phyloP scores from a whole-genome alignment of 108 stramenopile species.

The Discostella stelligeroides region DNA sequence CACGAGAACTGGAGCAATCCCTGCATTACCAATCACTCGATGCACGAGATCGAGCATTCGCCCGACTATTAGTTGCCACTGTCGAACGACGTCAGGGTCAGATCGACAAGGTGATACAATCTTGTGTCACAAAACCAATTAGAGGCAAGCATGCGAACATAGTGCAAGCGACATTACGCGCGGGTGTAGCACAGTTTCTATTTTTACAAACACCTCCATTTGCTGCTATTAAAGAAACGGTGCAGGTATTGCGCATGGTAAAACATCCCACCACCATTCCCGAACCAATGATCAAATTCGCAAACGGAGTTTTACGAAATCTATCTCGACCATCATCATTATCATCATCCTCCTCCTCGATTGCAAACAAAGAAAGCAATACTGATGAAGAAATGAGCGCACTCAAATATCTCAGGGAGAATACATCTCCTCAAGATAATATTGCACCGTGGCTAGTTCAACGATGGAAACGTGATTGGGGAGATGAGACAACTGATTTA shows the following conservation, averaged over 20 bases:
- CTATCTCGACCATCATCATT: slow-evolving; percentile 38
- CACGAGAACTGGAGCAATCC: slow-evolving; percentile 58
- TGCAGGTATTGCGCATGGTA: slow-evolving; percentile 66
- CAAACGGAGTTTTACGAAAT: slow-evolving; percentile 75
- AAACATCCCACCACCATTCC: slow-evolving; percentile 33
- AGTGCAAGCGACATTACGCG: slow-evolving; percentile 58
- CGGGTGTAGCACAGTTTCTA: slow-evolving; percentile 76
- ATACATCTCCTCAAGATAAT: slow-evolving; percentile 60
- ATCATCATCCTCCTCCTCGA: not conserved
- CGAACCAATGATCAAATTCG: slow-evolving; percentile 76
- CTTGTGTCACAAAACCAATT: slow-evolving; percentile 29
- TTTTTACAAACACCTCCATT: slow-evolving; percentile 65
- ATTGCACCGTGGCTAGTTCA: slow-evolving; percentile 64
- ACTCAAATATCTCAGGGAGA: slow-evolving; percentile 35
- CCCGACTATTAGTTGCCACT: slow-evolving; percentile 68
- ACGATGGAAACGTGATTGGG: slow-evolving; percentile 62
- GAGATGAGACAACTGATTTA: slow-evolving; percentile 49
- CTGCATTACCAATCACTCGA: slow-evolving; percentile 49
- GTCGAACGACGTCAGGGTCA: slow-evolving; percentile 76
- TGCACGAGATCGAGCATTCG: slow-evolving; percentile 69
- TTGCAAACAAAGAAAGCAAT: slow-evolving; percentile 1
- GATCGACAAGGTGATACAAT: slow-evolving; percentile 63
- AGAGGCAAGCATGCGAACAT: slow-evolving; percentile 47
- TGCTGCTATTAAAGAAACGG: slow-evolving; percentile 80
- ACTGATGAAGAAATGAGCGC: slow-evolving; percentile 28